Evolutionary conservation across 768 basidiomycete species (phyloP).

Genomic region (Trametes cinnabarina): DNA sequence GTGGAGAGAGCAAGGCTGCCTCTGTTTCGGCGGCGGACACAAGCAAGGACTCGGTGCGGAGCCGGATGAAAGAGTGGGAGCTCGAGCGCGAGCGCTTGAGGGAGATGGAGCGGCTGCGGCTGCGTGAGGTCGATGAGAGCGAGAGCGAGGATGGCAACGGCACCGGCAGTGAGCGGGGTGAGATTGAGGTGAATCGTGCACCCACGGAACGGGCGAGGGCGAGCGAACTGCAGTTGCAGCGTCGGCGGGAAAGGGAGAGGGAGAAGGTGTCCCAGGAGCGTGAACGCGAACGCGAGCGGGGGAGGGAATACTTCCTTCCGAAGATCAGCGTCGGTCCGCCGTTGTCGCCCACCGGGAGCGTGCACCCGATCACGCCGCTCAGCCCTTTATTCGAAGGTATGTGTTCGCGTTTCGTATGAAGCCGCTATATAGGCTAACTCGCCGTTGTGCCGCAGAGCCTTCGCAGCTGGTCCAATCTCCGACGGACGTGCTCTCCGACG

Average conservation of each 20-base stretch:
- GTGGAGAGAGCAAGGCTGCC: background rate
- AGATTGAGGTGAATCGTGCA: too few relatives aligned
- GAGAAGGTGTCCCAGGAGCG: slow-evolving; percentile 4
- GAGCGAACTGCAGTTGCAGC: slow-evolving; percentile 27
- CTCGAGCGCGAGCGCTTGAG: slow-evolving; percentile 64
- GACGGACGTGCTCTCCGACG: slow-evolving; percentile 11
- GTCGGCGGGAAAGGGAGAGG: slow-evolving; percentile 3
- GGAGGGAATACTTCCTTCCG: slow-evolving; percentile 11
- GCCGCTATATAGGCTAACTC: too few relatives aligned
- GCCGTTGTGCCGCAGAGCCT: slow-evolving; percentile 12
- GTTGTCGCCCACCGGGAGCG: slow-evolving; percentile 17
- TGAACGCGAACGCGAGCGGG: slow-evolving; percentile 13
- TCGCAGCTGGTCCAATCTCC: slow-evolving; percentile 17
- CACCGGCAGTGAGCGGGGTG: slow-evolving; percentile 22
- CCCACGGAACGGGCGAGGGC: slow-evolving; percentile 26
- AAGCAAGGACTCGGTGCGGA: slow-evolving; percentile 37
- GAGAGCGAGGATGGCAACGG: slow-evolving; percentile 39
- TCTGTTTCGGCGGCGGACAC: slow-evolving; percentile 1
- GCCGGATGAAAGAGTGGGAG: slow-evolving; percentile 76
- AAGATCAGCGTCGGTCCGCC: slow-evolving; percentile 19
- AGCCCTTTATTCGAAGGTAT: slow-evolving; percentile 29
- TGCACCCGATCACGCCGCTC: slow-evolving; percentile 21
- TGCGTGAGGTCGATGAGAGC: slow-evolving; percentile 44
- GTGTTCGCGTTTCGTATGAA: background rate
- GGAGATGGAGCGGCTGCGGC: slow-evolving; percentile 61